Base-by-base conservation (phyloP, 2,329 filamentous ascomycete genomes). In the Penicillium sp. region DNA sequence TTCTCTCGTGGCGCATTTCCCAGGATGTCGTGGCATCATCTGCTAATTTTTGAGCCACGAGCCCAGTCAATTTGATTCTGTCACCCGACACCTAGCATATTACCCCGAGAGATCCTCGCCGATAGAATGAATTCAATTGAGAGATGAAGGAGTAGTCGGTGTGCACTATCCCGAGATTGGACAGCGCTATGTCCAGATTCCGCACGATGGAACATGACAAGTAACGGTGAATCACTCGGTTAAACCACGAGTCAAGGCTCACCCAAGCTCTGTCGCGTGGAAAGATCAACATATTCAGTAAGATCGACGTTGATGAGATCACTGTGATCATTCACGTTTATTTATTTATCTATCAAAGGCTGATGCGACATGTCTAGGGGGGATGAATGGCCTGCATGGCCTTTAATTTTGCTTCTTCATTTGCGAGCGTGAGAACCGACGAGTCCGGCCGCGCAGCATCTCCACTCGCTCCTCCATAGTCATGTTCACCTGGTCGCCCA, bases 401-500 rank as follows among this genome's bases (percentile, higher is more conserved):
- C 29, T 18, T 39, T 6, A 39, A 10, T 12, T 13, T 21, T 39
- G 36, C 15, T 62, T 63, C 45, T 61, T 63, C 13, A 42, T 21
- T 12, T 54, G 39, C 1, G 54, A 21, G 29, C 49, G 53, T 21
- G 75, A 80, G 59, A 92, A 90, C 46, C 72, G 75, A 39, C 79
- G 75, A n/a, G 87, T 89, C 73, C 87, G 85, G 16, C 75, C 78
- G 59, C 77, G 79, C 56, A 91, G 71, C 79, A 89, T 80, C 10
- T 76, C 79, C 5, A 81, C 83, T 29, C 83, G 76, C 69, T 89
- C 82, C 28, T 85, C 80, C 58, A 86, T 74, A 0, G 76, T 84
- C 81, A 91, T 81, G 6, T 74, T 71, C 38, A 87, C 83, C 74
- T 92, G 89, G 1, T 83, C 78, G 0, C 87, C 87, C 36, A 93